Evolutionary conservation across 202 grass and related monocot genomes (phyloP), one percentile per base, ranked within the genome.

Genomic region (Miscanthus sacchariflorus): DNA sequence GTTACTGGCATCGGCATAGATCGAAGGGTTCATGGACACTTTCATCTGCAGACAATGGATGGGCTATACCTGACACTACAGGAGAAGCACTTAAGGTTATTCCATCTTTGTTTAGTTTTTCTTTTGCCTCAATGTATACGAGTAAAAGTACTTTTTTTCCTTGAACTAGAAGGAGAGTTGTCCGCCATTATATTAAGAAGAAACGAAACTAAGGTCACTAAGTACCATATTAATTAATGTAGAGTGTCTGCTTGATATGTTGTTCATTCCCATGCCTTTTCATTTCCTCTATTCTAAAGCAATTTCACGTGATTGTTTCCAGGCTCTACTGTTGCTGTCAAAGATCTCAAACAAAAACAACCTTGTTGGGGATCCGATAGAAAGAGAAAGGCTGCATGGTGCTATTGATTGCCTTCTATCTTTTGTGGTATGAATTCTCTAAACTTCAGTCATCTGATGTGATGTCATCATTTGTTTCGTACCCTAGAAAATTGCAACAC

Each of bases 341-440:
- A 91, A 82, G 10, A 58, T 85, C 12, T 72, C 86, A 13, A 67
- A 24, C 0, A 25, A 56, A 56, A 59, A 9, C 56, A 59, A 59
- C 56, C 9, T 82, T 35, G 65, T 85, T 1, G 72, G 42, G 2
- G 42, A 73, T 54, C 85, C 70, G 7, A 66, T 81, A 84, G 23
- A 71, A 66, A 56, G 3, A 44, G 64, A 91, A 25, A 76, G 82
- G 18, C 33, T 91, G 12, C 24, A 72, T 25, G 40, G 72, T 77
- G 90, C 77, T 18, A 12, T 91, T 30, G 86, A 91, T 44, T 85
- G 70, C 71, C 13, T 91, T 17, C 54, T 91, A 15, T 91, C 82
- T 71, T 88, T 67, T 13, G 43, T 81, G 90, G 90, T 91, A 91
- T 0, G 61, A 0, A 2, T 59, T 59, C 56, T 59, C 49, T 42